Conservation (phyloP, 1,284 basidiomycete species). For the Ganoderma boninense region DNA sequence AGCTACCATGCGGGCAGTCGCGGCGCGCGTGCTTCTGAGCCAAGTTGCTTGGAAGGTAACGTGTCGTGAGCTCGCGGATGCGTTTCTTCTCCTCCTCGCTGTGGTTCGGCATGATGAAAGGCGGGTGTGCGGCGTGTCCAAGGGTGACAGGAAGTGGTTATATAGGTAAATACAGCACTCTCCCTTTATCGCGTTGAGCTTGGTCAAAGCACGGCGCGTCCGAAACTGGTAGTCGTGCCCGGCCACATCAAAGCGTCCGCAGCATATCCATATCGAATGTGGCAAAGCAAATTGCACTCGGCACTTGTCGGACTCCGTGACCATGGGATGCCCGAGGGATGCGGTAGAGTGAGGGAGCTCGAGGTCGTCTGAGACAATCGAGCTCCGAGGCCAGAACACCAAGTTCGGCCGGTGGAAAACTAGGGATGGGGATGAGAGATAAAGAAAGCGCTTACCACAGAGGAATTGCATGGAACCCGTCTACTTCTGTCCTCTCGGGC, state of each 20-base stretch:
- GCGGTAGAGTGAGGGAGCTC: background rate
- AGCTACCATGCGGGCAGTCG: background rate
- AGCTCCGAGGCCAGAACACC: background rate
- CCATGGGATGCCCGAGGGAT: no score
- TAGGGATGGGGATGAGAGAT: no score
- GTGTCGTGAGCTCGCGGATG: background rate
- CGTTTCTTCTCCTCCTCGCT: background rate
- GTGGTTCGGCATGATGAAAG: background rate
- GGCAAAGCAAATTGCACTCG: no score
- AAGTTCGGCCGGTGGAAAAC: background rate
- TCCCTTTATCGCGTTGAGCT: background rate
- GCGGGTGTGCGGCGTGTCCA: background rate
- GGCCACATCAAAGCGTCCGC: no score
- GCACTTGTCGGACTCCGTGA: no score
- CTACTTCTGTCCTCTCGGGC: no score
- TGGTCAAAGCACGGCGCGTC: no score
- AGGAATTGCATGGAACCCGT: background rate
- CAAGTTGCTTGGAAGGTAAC: background rate
- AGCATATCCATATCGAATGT: no score
- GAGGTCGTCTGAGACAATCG: constrained; percentile 1
- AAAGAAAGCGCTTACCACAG: background rate
- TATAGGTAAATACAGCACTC: background rate
- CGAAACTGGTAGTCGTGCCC: no score
- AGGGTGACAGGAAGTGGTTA: background rate
- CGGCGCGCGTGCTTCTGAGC: background rate